These are phyloP conservation scores for Globisporangium megalacanthum DNA, from an alignment of 352 stramenopile genomes.

Conservation along the genomic window DNA sequence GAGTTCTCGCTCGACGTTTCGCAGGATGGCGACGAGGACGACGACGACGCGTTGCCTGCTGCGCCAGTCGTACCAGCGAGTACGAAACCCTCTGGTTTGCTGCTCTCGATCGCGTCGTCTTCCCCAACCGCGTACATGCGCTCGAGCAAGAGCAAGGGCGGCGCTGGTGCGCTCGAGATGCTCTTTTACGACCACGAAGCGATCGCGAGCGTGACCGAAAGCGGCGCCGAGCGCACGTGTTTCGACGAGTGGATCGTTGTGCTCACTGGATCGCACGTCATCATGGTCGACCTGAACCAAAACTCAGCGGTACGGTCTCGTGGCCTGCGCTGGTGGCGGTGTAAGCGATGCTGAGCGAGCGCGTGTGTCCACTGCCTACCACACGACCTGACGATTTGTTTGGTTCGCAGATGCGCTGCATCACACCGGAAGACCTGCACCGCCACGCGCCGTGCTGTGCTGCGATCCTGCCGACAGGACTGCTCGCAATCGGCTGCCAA, in stretches of 20 bases:
- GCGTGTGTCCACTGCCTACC: too few relatives aligned
- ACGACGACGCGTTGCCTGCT: slow-evolving; percentile 11
- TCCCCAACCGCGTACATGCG: slow-evolving; percentile 51
- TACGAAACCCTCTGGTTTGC: slow-evolving; percentile 6
- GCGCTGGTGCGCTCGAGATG: slow-evolving; percentile 42
- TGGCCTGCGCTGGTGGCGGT: not conserved
- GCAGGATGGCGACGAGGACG: slow-evolving; percentile 22
- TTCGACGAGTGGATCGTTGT: slow-evolving; percentile 77
- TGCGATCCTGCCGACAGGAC: slow-evolving; percentile 49
- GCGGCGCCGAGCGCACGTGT: slow-evolving; percentile 33
- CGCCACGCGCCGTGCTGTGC: slow-evolving; percentile 52
- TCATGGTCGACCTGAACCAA: slow-evolving; percentile 74
- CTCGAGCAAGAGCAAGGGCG: slow-evolving; percentile 29
- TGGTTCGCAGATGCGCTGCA: slow-evolving; percentile 22
- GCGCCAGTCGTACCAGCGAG: slow-evolving; percentile 10
- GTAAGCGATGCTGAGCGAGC: not conserved
- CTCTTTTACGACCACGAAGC: slow-evolving; percentile 76
- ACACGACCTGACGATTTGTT: not conserved
- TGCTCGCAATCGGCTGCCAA: slow-evolving; percentile 69
- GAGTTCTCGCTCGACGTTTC: slow-evolving; percentile 66
- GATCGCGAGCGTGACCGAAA: slow-evolving; percentile 39
- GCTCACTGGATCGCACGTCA: slow-evolving; percentile 45
- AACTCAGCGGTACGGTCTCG: slow-evolving; percentile 27
- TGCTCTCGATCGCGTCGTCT: slow-evolving; percentile 37
- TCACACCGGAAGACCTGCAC: slow-evolving; percentile 51